Evolutionary conservation across 495 filamentous ascomycete species (phyloP), one percentile per base, ranked within the genome.

Genomic region (Hypoxylon fragiforme): DNA sequence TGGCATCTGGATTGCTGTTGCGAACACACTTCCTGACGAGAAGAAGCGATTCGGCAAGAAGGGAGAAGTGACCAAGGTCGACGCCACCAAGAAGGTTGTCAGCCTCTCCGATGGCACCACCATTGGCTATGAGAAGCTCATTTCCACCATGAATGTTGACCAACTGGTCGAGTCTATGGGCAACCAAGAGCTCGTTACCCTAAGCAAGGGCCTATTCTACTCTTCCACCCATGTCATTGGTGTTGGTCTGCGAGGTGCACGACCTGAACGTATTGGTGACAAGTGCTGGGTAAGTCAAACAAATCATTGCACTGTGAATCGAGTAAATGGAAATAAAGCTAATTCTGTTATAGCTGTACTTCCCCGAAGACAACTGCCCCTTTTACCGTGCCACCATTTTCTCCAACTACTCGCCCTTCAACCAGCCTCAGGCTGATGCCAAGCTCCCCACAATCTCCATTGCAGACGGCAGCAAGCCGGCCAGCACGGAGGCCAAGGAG

Each of bases 361-460:
- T 97, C 86, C 94, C 94, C 58, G 95, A 99, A 71, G 86, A 96
- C 73, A 85, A 99, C 83, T 96, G 92, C 81, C 91, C 91, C 69
- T 99, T 99, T 85, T 99, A 99, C 81, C 91, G 94, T 65, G 94
- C 94, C 67, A 99, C 94, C 57, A 97, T 99, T 77, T 99, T 99
- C 85, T 97, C 94, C 75, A 99, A 99, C 85, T 99, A 99, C 82
- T 97, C 95, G 13, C 94, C 92, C 51, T 83, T 95, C 84, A 99
- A 99, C 79, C 94, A 97, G 76, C 94, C 94, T 14, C 76, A 85
- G 44, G 77, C 81, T 36, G 85, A 84, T 49, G 85, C 81, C 66
- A 94, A 95, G 79, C 87, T 99, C 31, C 82, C 91, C 36, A 97
- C 94, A 11, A 75, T 88, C 50, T 87, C 90, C 66, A 81, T 90